Evolutionary conservation across 305 asterid species (phyloP).

Genomic region (Fraxinus latifolia): DNA sequence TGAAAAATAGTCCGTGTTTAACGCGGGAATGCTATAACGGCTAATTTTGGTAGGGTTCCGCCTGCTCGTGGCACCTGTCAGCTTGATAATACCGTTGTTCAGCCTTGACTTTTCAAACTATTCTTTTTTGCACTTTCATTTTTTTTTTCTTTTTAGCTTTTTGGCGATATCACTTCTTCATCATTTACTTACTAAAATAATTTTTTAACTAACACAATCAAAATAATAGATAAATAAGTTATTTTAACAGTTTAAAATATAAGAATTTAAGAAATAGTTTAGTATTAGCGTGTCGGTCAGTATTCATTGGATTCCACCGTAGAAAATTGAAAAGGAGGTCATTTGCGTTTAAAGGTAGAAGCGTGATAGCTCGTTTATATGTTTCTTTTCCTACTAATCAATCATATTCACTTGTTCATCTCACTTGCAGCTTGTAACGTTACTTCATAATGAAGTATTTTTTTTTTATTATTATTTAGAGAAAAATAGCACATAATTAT

Average conservation of each 20-base stretch:
- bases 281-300: no score
- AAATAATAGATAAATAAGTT: neutral
- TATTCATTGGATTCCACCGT: neutral
- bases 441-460: neutral
- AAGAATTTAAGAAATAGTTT: neutral
- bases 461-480: no score
- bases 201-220: neutral
- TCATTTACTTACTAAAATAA: neutral
- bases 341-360: neutral
- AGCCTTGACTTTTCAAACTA: neutral
- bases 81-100: neutral
- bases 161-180: neutral
- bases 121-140: neutral
- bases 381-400: neutral
- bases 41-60: constrained; percentile 33
- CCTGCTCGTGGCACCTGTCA: neutral
- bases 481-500: neutral
- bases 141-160: neutral
- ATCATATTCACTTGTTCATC: neutral
- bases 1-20: constrained; percentile 42
- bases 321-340: neutral
- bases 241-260: neutral
- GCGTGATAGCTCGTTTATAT: neutral
- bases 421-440: no score
- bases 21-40: constrained; percentile 52